Evolutionary conservation across 2,329 filamentous ascomycete genomes (phyloP).

Genomic region (Drechslerella stenobrocha): DNA sequence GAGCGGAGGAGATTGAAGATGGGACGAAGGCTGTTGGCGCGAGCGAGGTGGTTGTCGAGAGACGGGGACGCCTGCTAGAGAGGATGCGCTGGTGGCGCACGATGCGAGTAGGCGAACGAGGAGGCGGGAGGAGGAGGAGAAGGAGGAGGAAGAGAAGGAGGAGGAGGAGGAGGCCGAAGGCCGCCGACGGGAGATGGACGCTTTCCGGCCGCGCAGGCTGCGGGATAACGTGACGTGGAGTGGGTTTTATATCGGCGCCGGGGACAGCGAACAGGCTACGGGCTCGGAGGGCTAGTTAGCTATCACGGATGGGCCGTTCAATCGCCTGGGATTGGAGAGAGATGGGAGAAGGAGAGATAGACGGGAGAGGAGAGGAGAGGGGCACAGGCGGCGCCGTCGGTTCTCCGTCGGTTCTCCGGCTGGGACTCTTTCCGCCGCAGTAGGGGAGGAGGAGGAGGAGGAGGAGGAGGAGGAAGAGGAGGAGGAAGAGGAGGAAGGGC

Average conservation of each 20-base stretch:
- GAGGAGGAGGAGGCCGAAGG: slow-evolving; percentile 6
- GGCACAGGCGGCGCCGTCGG: too few relatives aligned
- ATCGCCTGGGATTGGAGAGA: neutral
- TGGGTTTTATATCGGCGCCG: slow-evolving; percentile 39
- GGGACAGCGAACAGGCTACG: slow-evolving; percentile 30
- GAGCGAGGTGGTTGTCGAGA: slow-evolving; percentile 22
- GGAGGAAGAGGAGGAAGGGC: slow-evolving; percentile 4
- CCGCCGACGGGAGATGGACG: slow-evolving; percentile 1
- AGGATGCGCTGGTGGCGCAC: slow-evolving; percentile 31
- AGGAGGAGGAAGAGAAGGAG: too few relatives aligned
- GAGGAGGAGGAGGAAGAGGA: slow-evolving; percentile 4
- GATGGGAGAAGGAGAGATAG: neutral
- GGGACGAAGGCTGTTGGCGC: slow-evolving; percentile 5
- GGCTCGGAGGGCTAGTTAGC: slow-evolving; percentile 30
- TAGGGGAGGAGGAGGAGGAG: neutral
- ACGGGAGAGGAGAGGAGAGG: neutral
- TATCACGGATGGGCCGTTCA: neutral
- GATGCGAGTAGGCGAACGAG: slow-evolving; percentile 8
- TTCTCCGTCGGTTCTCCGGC: too few relatives aligned
- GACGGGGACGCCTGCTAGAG: slow-evolving; percentile 23
- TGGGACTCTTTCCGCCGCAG: too few relatives aligned
- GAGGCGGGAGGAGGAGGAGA: too few relatives aligned
- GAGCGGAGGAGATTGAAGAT: slow-evolving; percentile 10
- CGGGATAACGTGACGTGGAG: slow-evolving; percentile 42
- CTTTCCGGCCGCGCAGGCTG: slow-evolving; percentile 5